Evolutionary conservation across 2,329 filamentous ascomycete species (phyloP).

Genomic region (Scopulariopsis brevicaulis): DNA sequence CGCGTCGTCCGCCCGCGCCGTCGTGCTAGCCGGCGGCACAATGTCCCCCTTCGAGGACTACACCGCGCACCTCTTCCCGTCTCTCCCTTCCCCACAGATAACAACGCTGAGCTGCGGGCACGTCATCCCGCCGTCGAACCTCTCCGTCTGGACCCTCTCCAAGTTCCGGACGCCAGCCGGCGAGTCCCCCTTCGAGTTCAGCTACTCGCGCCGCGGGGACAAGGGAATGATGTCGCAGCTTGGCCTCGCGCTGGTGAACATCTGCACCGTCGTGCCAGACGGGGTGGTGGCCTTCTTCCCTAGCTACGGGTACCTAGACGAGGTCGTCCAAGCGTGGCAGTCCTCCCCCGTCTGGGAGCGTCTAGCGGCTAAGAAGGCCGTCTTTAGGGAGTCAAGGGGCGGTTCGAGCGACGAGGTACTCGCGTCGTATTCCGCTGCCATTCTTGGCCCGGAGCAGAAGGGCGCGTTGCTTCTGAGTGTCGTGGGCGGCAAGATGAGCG

Average conservation of each 20-base stretch:
- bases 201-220: constrained; percentile 66
- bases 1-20: constrained; percentile 70
- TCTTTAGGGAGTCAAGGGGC: constrained; percentile 48
- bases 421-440: constrained; percentile 57
- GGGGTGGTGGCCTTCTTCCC: constrained; percentile 94
- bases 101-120: constrained; percentile 86
- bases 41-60: constrained; percentile 98
- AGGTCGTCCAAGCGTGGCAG: constrained; percentile 56
- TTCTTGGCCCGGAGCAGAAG: constrained; percentile 26
- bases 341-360: constrained; percentile 44
- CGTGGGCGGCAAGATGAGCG: constrained; percentile 87
- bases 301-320: constrained; percentile 81
- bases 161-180: constrained; percentile 8
- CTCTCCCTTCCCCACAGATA: constrained; percentile 50
- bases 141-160: constrained; percentile 66
- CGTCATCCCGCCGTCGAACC: constrained; percentile 73
- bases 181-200: constrained; percentile 62
- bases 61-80: constrained; percentile 72
- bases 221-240: constrained; percentile 60
- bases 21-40: constrained; percentile 87
- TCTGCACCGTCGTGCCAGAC: constrained; percentile 68
- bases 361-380: constrained; percentile 44
- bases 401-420: constrained; percentile 59
- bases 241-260: constrained; percentile 58
- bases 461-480: constrained; percentile 82